Conservation (phyloP, 768 basidiomycete species). For the Cystobasidium tubakii region DNA sequence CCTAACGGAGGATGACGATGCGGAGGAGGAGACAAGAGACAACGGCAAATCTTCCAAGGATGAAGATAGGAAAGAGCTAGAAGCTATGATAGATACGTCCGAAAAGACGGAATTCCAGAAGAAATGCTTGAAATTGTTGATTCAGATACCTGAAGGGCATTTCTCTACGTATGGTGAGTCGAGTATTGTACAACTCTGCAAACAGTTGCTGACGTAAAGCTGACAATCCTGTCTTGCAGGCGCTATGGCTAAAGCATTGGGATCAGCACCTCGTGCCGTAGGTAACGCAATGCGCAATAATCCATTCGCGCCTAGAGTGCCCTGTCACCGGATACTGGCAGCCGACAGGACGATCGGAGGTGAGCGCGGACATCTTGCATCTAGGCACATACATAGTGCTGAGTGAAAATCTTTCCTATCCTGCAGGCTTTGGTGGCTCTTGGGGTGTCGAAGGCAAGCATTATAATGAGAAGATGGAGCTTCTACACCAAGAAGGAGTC, state of each 20-base stretch:
- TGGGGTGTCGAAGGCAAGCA: conserved; percentile 46
- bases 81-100: conserved; percentile 27
- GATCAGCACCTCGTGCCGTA: conserved; percentile 48
- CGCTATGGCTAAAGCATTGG: neutral
- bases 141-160: conserved; percentile 38
- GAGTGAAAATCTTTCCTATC: too few relatives aligned
- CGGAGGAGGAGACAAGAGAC: neutral
- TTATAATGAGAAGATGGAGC: conserved; percentile 54
- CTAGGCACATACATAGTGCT: conserved; percentile 52
- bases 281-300: conserved; percentile 62
- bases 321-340: conserved; percentile 66
- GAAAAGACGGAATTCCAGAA: conserved; percentile 35
- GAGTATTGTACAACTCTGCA: conserved; percentile 20
- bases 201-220: conserved; percentile 18
- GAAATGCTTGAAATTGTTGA: conserved; percentile 35
- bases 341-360: conserved; percentile 61
- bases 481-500: conserved; percentile 58
- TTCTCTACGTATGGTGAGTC: conserved; percentile 42
- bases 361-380: conserved; percentile 51
- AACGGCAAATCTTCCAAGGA: neutral
- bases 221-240: neutral
- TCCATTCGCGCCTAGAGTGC: conserved; percentile 63
- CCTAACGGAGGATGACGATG: neutral
- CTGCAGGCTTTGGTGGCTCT: neutral
- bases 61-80: conserved; percentile 12